Percentiles rank a stretch among this genome's conserved stretches.
Conservation (phyloP, 768 basidiomycete species). For the Pleurotus ostreatus region DNA sequence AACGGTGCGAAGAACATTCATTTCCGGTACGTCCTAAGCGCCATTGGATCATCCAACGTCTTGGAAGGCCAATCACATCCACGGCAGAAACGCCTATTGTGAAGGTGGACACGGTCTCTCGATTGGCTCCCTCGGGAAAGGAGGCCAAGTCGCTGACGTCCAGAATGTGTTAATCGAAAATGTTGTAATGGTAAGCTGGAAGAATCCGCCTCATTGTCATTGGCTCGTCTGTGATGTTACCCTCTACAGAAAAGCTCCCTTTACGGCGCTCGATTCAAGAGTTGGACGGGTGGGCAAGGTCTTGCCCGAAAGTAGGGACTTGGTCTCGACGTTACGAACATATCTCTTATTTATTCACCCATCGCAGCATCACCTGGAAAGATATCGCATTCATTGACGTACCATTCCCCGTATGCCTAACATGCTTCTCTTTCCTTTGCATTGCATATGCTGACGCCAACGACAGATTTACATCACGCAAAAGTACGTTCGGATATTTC, state of each 20-base stretch:
- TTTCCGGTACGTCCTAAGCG: slow-evolving; percentile 30
- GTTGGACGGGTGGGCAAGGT: slow-evolving; percentile 63
- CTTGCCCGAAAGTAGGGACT: slow-evolving; percentile 45
- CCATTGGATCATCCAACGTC: too few relatives aligned
- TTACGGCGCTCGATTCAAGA: slow-evolving; percentile 65
- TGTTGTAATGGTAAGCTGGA: slow-evolving; percentile 33
- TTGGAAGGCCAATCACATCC: not conserved
- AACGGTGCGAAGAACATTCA: slow-evolving; percentile 53
- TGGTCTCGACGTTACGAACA: not conserved
- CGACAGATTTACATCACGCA: slow-evolving; percentile 57
- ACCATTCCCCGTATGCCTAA: slow-evolving; percentile 43
- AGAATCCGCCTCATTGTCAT: not conserved
- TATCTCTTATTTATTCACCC: not conserved
- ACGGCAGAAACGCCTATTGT: slow-evolving; percentile 43
- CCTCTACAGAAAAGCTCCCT: slow-evolving; percentile 39
- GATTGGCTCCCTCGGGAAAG: slow-evolving; percentile 47
- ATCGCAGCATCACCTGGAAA: slow-evolving; percentile 49
- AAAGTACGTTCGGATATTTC: slow-evolving; percentile 37
- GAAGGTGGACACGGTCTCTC: slow-evolving; percentile 59
- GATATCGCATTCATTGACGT: slow-evolving; percentile 51
- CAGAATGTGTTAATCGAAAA: slow-evolving; percentile 53
- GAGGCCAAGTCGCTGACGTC: slow-evolving; percentile 48
- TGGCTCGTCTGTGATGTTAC: not conserved
- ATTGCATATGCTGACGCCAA: not conserved
- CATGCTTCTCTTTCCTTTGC: not conserved